Conservation (phyloP, 352 stramenopile species). For the Globisporangium iwayamae region DNA sequence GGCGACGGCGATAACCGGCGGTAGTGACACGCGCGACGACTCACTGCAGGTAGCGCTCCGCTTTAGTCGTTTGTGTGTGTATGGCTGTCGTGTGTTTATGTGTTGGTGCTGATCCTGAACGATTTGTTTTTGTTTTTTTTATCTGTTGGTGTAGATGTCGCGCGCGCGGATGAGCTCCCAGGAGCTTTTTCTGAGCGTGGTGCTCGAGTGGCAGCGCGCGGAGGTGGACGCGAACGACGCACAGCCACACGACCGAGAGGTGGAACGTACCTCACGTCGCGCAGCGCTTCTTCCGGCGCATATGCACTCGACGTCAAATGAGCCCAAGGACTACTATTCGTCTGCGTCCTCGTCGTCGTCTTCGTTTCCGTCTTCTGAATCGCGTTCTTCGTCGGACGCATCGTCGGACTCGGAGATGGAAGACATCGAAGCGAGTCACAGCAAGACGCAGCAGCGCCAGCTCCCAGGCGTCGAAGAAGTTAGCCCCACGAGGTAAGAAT, state of each 20-base stretch:
- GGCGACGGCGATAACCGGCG: neutral
- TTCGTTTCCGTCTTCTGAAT: constrained; percentile 1
- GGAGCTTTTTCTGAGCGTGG: constrained; percentile 80
- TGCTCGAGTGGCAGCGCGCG: constrained; percentile 73
- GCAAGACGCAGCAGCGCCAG: constrained; percentile 13
- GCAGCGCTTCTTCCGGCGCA: neutral
- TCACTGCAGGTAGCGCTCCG: constrained; percentile 21
- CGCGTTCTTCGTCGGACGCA: constrained; percentile 20
- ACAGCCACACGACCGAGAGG: constrained; percentile 4
- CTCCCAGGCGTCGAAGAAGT: constrained; percentile 29
- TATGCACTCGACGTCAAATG: constrained; percentile 14
- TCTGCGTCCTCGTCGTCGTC: neutral
- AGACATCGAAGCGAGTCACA: constrained; percentile 10
- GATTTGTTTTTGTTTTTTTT: neutral
- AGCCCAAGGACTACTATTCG: neutral
- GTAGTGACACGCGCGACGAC: constrained; percentile 6
- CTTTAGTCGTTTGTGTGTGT: neutral
- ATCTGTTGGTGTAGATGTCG: constrained; percentile 20
- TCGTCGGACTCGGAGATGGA: constrained; percentile 34
- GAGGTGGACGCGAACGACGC: constrained; percentile 12
- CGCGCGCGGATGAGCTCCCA: constrained; percentile 55
- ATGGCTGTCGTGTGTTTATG: neutral
- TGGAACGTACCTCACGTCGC: neutral
- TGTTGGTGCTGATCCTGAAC: neutral
- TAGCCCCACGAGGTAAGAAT: constrained; percentile 49